Percentiles rank a stretch among this genome's conserved stretches.
phyloP scores from a whole-genome alignment of 1,139 yeast genomes.

The Pichia sp. region DNA sequence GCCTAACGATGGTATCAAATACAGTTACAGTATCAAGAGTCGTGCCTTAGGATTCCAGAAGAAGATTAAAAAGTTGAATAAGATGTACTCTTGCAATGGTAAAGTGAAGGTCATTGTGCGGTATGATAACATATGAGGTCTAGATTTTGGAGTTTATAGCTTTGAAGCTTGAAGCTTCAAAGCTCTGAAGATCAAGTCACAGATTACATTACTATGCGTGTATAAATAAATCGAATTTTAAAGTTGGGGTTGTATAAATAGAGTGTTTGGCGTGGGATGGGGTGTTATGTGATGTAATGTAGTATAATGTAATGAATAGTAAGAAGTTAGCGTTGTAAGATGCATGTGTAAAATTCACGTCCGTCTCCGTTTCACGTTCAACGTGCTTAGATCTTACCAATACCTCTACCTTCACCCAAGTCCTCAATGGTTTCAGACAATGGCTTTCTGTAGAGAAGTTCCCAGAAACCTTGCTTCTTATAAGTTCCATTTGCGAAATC shows the following conservation, averaged over 20 bases:
- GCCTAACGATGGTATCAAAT: constrained; percentile 44
- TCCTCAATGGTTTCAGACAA: constrained; percentile 72
- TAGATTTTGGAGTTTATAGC: not conserved
- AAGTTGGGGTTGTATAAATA: too few relatives aligned
- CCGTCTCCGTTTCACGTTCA: too few relatives aligned
- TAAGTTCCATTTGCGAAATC: constrained; percentile 29
- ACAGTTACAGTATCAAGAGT: constrained; percentile 48
- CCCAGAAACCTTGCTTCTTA: constrained; percentile 72
- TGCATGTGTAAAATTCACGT: too few relatives aligned
- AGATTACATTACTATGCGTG: not conserved
- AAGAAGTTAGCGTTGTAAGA: too few relatives aligned
- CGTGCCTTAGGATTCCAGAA: constrained; percentile 46
- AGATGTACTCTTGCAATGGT: constrained; percentile 27
- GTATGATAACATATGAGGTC: constrained; percentile 19
- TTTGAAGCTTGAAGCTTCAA: not conserved
- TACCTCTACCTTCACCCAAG: constrained; percentile 63
- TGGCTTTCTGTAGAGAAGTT: constrained; percentile 75
- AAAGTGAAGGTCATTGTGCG: constrained; percentile 33
- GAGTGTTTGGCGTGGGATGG: too few relatives aligned
- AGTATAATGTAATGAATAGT: too few relatives aligned
- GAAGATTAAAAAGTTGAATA: constrained; percentile 40
- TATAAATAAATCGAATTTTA: not conserved
- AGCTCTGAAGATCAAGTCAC: not conserved
- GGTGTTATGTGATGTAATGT: too few relatives aligned
- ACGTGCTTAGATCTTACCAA: constrained; percentile 28